Percentiles rank a stretch among this genome's conserved stretches.
Evolutionary conservation across 768 basidiomycete species (phyloP).

Genomic region (Rhodotorula kratochvilovae): DNA sequence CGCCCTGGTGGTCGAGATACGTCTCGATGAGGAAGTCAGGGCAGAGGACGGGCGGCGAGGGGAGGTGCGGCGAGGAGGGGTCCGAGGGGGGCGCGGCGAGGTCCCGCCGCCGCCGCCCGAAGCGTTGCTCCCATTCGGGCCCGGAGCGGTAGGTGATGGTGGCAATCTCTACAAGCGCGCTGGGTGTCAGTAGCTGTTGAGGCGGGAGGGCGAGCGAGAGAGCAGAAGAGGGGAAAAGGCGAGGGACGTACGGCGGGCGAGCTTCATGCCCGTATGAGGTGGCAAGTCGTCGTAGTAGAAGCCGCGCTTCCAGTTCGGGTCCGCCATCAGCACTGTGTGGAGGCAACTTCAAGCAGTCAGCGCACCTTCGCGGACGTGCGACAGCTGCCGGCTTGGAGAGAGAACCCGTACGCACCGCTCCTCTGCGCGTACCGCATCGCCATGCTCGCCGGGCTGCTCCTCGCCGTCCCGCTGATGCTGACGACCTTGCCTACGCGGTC

Average conservation of each 20-base stretch:
- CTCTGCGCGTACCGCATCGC: conserved; percentile 95
- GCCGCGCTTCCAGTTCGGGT: conserved; percentile 98
- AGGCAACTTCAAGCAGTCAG: background rate
- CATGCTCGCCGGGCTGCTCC: conserved; percentile 84
- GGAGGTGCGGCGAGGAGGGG: conserved; percentile 13
- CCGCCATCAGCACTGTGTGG: conserved; percentile 88
- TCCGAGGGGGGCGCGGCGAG: conserved; percentile 15
- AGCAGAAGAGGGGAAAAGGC: no score
- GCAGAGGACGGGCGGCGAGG: conserved; percentile 67
- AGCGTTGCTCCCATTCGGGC: conserved; percentile 98
- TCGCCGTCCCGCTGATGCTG: conserved; percentile 88
- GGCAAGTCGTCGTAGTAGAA: conserved; percentile 95
- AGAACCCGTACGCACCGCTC: conserved; percentile 65
- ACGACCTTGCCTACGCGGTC: conserved; percentile 82
- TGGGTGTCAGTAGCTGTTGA: background rate
- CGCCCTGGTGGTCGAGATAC: conserved; percentile 83
- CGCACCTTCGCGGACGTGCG: background rate
- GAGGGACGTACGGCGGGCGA: conserved; percentile 75
- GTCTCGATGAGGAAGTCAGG: conserved; percentile 98
- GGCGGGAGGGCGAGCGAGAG: background rate
- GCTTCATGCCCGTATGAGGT: conserved; percentile 96
- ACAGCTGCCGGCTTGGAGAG: no score
- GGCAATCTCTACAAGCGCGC: conserved; percentile 70
- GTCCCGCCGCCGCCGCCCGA: conserved; percentile 65
- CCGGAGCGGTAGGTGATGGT: conserved; percentile 99